Evolutionary conservation across 2,329 filamentous ascomycete genomes (phyloP), one percentile per base, ranked within the genome.

Genomic region (Ophiostoma ulmi): DNA sequence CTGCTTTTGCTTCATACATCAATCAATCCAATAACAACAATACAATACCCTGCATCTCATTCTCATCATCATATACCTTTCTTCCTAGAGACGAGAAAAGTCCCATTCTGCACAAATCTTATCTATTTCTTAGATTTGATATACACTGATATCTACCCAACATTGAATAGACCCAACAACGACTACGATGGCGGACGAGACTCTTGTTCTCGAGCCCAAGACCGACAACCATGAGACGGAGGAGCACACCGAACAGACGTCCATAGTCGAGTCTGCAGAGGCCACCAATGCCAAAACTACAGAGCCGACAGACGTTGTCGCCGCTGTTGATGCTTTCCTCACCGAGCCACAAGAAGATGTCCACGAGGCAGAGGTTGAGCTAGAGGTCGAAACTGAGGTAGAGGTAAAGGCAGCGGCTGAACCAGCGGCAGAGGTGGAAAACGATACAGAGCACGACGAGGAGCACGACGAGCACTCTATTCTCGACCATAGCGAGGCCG

Each of bases 121-220:
- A 13, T 10, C 38, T 13, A 39, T 39, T 13, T 13, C 38, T 31
- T 31, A 39, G 38, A 31, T 31, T 31, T 13, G 10, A 39, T 39
- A 39, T 39, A 39, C 38, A 39, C 8, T 13, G 11, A 39, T 31
- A 31, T 1, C 38, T 39, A 10, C 38, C 35, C 35, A 20, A 22
- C 44, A 48, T 48, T 5, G 10, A 22, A 39, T 13, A 41, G 20
- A 52, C 10, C 3, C 26, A n/a, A 20, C 48, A 26, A 7, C 35
- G 14, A 20, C 61, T 20, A 72, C 72, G 31, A 73, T 73, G 69
- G 71, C 76, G 67, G 73, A 74, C 26, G 79, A 83, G 36, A 26
- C 31, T 72, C 74, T 79, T 74, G 80, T 84, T 73, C 84, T 85
- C 72, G 77, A 83, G 10, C 85, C 83, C 74, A 81, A 83, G 78